Evolutionary conservation across 179 eudicot species (phyloP).

Genomic region (Vitellaria paradoxa): DNA sequence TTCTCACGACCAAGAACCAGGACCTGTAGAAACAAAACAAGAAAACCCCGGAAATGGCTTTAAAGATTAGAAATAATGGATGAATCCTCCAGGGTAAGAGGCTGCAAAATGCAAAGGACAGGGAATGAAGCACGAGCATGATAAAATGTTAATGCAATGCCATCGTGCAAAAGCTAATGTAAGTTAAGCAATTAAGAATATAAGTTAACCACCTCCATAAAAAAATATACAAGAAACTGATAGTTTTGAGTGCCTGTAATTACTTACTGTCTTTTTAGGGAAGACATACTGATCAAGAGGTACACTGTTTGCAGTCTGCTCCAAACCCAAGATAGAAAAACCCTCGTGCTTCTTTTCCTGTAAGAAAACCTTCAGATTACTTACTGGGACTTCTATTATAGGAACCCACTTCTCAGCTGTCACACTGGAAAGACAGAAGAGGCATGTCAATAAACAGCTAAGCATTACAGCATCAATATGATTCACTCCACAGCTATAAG

Average conservation of each 20-base stretch:
- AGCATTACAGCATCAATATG: background rate
- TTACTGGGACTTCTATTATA: conserved; percentile 72
- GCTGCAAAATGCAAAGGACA: background rate
- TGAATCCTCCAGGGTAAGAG: background rate
- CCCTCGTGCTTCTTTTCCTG: conserved; percentile 89
- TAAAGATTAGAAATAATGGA: background rate
- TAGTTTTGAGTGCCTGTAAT: conserved; percentile 3
- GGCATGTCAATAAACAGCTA: conserved; percentile 3
- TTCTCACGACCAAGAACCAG: conserved; percentile 97
- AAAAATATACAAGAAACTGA: conserved; percentile 6
- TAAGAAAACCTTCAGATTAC: conserved; percentile 65
- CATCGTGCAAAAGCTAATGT: background rate
- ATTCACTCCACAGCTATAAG: conserved; percentile 1
- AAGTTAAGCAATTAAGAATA: background rate
- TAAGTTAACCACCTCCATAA: background rate
- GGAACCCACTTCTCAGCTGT: conserved; percentile 99
- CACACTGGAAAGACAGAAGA: conserved; percentile 52
- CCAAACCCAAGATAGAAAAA: conserved; percentile 79
- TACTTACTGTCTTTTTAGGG: conserved; percentile 70
- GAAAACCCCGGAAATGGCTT: background rate
- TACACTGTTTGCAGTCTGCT: conserved; percentile 95
- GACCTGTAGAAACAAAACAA: conserved; percentile 45
- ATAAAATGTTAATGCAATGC: background rate
- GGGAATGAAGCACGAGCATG: background rate
- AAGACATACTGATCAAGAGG: conserved; percentile 74